A percentile compares a stretch with the other conserved stretches of the same genome.
Conservation (phyloP, 805 yeast species). For the Ogataea polymorpha region DNA sequence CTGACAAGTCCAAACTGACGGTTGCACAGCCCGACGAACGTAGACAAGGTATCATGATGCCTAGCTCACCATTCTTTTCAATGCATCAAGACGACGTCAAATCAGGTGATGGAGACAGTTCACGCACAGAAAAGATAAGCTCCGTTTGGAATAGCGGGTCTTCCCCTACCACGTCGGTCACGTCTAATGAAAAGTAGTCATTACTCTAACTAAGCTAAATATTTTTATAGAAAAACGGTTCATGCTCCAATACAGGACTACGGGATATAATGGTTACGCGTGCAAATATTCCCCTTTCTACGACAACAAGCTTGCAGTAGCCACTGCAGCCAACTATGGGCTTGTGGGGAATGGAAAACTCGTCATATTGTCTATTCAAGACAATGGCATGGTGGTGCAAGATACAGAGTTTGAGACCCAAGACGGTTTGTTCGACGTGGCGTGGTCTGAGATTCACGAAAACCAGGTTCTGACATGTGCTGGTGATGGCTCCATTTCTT, state of each 20-base stretch:
- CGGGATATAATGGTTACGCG: slow-evolving; percentile 82
- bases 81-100: slow-evolving; percentile 15
- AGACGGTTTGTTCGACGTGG: slow-evolving; percentile 82
- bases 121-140: slow-evolving; percentile 21
- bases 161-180: slow-evolving; percentile 28
- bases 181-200: slow-evolving; percentile 14
- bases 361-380: slow-evolving; percentile 63
- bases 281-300: slow-evolving; percentile 89
- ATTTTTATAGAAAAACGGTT: slow-evolving; percentile 6
- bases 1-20: neutral
- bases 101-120: slow-evolving; percentile 17
- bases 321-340: slow-evolving; percentile 90
- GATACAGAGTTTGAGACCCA: slow-evolving; percentile 78
- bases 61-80: slow-evolving; percentile 33
- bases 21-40: slow-evolving; percentile 6
- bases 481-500: slow-evolving; percentile 86
- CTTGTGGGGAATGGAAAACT: slow-evolving; percentile 91
- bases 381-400: slow-evolving; percentile 56
- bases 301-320: slow-evolving; percentile 86
- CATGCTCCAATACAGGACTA: slow-evolving; percentile 73
- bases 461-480: slow-evolving; percentile 79
- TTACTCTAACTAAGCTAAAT: slow-evolving; percentile 3
- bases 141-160: slow-evolving; percentile 27
- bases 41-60: slow-evolving; percentile 26
- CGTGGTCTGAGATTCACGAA: slow-evolving; percentile 91